Conservation (phyloP, 768 basidiomycete genomes). For the Piloderma croceum region DNA sequence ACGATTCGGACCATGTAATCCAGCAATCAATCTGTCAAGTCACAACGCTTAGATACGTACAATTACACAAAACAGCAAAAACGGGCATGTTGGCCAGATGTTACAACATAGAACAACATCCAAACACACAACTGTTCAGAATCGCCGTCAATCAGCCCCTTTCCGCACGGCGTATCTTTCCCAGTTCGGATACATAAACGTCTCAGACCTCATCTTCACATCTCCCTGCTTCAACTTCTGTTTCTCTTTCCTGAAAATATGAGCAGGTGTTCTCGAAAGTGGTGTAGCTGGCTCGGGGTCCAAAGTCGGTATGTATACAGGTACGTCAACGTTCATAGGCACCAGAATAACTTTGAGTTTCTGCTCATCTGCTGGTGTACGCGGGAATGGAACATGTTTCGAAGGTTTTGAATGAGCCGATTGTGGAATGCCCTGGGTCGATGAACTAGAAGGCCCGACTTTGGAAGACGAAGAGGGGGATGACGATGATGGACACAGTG, state of each 20-base stretch:
- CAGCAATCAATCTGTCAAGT: too few relatives aligned
- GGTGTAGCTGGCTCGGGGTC: slow-evolving; percentile 8
- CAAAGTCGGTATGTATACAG: slow-evolving; percentile 5
- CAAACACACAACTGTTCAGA: too few relatives aligned
- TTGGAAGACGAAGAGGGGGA: slow-evolving; percentile 28
- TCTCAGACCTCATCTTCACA: slow-evolving; percentile 37
- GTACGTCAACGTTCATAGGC: slow-evolving; percentile 37
- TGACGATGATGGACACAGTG: slow-evolving; percentile 7
- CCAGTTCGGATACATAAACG: slow-evolving; percentile 56
- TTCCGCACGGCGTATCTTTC: slow-evolving; percentile 56
- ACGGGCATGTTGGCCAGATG: too few relatives aligned
- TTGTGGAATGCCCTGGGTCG: neutral
- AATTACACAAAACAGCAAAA: too few relatives aligned
- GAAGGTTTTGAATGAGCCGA: slow-evolving; percentile 28
- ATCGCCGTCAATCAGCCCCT: too few relatives aligned
- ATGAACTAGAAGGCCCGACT: slow-evolving; percentile 14
- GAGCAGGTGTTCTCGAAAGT: slow-evolving; percentile 1
- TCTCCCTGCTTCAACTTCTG: slow-evolving; percentile 23
- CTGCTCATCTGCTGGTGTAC: slow-evolving; percentile 44
- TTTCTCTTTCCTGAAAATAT: slow-evolving; percentile 20
- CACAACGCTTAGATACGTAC: too few relatives aligned
- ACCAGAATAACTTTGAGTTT: slow-evolving; percentile 48
- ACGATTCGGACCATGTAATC: too few relatives aligned
- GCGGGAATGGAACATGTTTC: slow-evolving; percentile 50
- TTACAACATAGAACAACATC: too few relatives aligned